Evolutionary conservation across 306 rosid species (phyloP).

Genomic region (Astragalus membranaceus): DNA sequence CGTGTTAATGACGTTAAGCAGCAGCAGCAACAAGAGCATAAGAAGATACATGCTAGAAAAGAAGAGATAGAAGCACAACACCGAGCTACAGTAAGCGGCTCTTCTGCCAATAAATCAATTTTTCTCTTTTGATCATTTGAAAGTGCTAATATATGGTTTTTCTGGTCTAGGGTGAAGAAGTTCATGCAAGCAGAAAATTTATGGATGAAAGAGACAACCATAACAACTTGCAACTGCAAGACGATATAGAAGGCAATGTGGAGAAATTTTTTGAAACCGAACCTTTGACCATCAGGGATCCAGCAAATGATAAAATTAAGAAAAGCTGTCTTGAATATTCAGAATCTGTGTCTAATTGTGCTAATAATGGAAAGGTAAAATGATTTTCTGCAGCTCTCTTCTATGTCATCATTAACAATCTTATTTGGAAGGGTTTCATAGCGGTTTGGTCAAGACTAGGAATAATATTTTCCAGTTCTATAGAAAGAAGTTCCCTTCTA

Average conservation of each 20-base stretch:
- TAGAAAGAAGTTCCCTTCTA: neutral
- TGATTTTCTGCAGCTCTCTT: neutral
- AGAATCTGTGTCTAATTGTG: constrained; percentile 22
- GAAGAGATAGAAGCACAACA: constrained; percentile 33
- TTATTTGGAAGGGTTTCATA: constrained; percentile 9
- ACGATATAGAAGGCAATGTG: constrained; percentile 12
- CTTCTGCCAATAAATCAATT: neutral
- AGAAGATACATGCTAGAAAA: constrained; percentile 47
- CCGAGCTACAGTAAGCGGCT: constrained; percentile 39
- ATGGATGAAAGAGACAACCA: constrained; percentile 29
- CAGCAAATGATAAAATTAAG: constrained; percentile 25
- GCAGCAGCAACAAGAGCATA: constrained; percentile 50
- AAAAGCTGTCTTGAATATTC: constrained; percentile 23
- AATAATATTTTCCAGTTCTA: neutral
- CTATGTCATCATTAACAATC: constrained; percentile 2
- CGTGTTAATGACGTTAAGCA: constrained; percentile 60
- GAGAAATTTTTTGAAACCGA: constrained; percentile 30
- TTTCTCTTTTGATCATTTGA: neutral
- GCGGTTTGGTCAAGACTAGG: constrained; percentile 4
- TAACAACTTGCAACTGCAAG: constrained; percentile 29
- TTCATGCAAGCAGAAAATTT: constrained; percentile 32
- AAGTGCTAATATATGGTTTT: constrained; percentile 19
- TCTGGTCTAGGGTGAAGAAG: constrained; percentile 50
- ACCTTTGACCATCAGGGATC: constrained; percentile 20
- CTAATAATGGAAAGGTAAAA: constrained; percentile 39